Base-by-base conservation (phyloP, 495 filamentous ascomycete genomes). In the Trichoderma reesei region DNA sequence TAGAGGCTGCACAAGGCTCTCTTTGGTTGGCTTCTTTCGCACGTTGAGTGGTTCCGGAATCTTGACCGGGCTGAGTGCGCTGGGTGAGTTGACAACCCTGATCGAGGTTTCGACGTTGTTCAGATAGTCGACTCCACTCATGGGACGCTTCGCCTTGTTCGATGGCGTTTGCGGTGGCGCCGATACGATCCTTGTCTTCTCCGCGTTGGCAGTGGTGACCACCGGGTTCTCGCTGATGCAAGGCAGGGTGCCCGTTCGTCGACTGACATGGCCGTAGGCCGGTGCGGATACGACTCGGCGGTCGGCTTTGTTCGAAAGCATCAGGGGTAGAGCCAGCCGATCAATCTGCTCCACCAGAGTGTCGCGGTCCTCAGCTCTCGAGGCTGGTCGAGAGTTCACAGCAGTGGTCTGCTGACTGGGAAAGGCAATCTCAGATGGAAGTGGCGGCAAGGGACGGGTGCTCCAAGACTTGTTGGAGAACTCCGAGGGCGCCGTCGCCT, bases 271-370 rank as follows among this genome's bases (percentile, higher is more conserved):
- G 4, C 72, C 70, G 62, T 83, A 82, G 3, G 73, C 68, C 10
- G 85, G 86, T 31, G 88, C 85, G 31, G 86, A 87, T 5, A 79
- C 75, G 7, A 75, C 72, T 60, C 81, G 77, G 63, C 77, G 78
- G 6, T 75, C 71, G 42, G 65, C 62, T 9, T 60, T 62, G 46
- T 65, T 60, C 1, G 69, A 18, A n/a, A 60, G 44, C 26, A 60
- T 11, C 9, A 26, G 20, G 3, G 37, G 37, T 10, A 63, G 44
- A 5, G 63, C n/a, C 34, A 33, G 18, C 46, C 44, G 65, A 37
- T 59, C 68, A 3, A 56, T n/a, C 6, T 63, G 41, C 5, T 63
- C 61, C 31, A 42, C 59, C 18, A 31, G n/a, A 16, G 10, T 56
- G 20, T 26, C 33, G 18, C 14, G 5, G 13, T 63, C 61, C 8